These are phyloP conservation scores for Metarhizium sp. DNA, from an alignment of 2,329 filamentous ascomycete genomes.

Conservation along the genomic window DNA sequence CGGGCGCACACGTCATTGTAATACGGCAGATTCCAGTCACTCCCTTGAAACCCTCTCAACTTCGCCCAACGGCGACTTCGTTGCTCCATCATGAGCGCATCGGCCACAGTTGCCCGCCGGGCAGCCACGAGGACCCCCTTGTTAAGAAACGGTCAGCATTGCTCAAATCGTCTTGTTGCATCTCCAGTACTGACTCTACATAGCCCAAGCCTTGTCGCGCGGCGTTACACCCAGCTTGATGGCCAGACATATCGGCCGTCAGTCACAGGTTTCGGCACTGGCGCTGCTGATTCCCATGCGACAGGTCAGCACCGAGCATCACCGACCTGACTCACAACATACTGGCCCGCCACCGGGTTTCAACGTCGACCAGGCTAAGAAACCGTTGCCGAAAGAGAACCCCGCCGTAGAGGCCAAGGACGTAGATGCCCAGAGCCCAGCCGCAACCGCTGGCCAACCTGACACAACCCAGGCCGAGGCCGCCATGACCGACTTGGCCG, in stretches of 20 bases:
- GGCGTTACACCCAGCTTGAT: constrained; percentile 37
- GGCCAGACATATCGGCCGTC: constrained; percentile 34
- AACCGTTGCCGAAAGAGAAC: constrained; percentile 57
- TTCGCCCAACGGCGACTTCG: not conserved
- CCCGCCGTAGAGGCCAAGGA: constrained; percentile 22
- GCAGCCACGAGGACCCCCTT: constrained; percentile 45
- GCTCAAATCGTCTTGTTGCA: not conserved
- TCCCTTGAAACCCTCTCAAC: not conserved
- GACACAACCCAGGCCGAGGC: constrained; percentile 30
- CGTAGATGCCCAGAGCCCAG: constrained; percentile 16
- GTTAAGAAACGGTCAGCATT: constrained; percentile 34
- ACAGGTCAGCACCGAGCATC: constrained; percentile 49
- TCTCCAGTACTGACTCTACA: constrained; percentile 4
- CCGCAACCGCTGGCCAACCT: constrained; percentile 19
- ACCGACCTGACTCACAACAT: constrained; percentile 38
- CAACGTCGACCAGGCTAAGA: constrained; percentile 82
- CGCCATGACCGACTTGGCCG: constrained; percentile 51
- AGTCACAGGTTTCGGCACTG: constrained; percentile 40
- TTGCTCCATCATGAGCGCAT: constrained; percentile 41
- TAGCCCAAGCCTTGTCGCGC: constrained; percentile 38
- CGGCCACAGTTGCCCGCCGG: constrained; percentile 45
- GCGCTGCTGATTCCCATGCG: constrained; percentile 49
- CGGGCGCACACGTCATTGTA: constrained; percentile 4
- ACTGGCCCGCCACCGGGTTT: constrained; percentile 78
- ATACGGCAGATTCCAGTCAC: not conserved